These are phyloP conservation scores for Lepidium africanum DNA, from an alignment of 345 rosid genomes.

Conservation along the genomic window DNA sequence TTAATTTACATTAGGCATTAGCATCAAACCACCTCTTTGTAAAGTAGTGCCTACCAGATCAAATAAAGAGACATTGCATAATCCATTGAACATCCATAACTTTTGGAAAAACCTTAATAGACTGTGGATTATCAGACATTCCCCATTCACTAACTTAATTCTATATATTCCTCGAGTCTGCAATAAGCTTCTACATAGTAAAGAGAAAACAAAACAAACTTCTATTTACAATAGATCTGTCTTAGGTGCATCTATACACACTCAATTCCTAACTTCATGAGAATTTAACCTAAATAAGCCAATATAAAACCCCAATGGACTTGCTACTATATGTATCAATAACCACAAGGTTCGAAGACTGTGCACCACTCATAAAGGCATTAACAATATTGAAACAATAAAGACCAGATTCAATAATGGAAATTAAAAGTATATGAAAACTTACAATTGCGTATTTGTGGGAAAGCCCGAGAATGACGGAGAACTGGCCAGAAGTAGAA, in stretches of 20 bases:
- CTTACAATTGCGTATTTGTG: slow-evolving; percentile 67
- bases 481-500: slow-evolving; percentile 99
- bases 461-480: slow-evolving; percentile 76
- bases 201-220: not conserved
- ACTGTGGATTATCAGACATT: not conserved
- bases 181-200: not conserved
- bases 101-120: not conserved
- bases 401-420: not conserved
- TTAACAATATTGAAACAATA: not conserved
- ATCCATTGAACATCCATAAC: not conserved
- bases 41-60: not conserved
- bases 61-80: not conserved
- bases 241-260: not conserved
- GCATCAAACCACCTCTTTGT: not conserved
- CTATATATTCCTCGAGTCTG: not conserved
- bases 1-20: not conserved
- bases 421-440: not conserved
- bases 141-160: not conserved
- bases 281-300: not conserved
- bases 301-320: not conserved
- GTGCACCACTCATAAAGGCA: not conserved
- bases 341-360: not conserved
- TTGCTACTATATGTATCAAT: not conserved
- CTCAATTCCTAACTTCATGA: not conserved
- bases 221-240: not conserved